Evolutionary conservation across 305 asterid genomes (phyloP), one percentile per base, ranked within the genome.

Genomic region (Ilex paraguariensis): DNA sequence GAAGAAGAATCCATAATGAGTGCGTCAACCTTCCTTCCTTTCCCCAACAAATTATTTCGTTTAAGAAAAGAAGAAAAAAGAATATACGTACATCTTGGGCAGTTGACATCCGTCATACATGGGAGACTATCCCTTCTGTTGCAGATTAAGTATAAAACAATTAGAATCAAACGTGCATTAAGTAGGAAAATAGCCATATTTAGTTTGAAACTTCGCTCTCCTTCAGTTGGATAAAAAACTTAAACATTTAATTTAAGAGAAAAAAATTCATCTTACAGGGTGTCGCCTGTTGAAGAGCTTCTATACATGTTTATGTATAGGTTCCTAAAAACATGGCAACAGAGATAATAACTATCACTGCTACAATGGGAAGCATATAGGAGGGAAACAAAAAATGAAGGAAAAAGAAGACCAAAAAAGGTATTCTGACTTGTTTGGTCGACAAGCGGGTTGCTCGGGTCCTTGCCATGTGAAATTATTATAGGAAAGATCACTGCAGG

Each of bases 401-500:
- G 1, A 10, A 30, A 31, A 12, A 28, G 28, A 28, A 16, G 56
- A 12, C 53, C 5, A 2, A 36, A 64, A 70, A 17, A 54, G 66
- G 60, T 74, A 59, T 60, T 16, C 89, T 73, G 50, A 89, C 98
- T 59, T 66, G 82, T 85, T 74, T 59, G 63, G 72, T 69, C 61
- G 95, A 75, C 98, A 92, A 68, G 94, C 85, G 61, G 87, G 75
- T 60, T 73, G 83, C 14, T 79, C 91, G 15, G 86, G 79, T 69
- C 87, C 96, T 81, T 77, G 82, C 88, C 81, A 82, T 9, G 95
- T 85, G 66, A 92, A 90, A 71, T 92, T 92, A 69, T 92, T 92
- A 87, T 85, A 87, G 17, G 98, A 89, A 66, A 92, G 94, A 77
- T 92, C 98, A 67, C 98, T 92, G 95, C 77, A 69, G 28, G 2